Base-by-base conservation (phyloP, 345 rosid species). In the Kandelia obovata region DNA sequence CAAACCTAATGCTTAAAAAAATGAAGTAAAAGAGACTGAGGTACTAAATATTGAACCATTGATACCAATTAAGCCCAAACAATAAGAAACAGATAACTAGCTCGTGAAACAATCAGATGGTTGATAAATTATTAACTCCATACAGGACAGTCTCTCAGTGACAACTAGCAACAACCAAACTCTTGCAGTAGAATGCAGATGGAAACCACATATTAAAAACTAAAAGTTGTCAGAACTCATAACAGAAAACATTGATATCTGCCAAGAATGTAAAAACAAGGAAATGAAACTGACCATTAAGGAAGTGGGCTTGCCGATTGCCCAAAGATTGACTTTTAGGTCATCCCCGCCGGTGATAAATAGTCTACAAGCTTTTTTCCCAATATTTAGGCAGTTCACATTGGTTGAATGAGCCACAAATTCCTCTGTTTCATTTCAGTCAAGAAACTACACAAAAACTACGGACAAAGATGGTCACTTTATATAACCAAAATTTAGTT, bases 331-430 rank as follows among this genome's bases (percentile, higher is more conserved):
- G 70, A 90, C 96, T 57, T 87, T 92, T 64, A 80, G 76, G 79
- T 95, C 99, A 85, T 92, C 99, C 62, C 97, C 92, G 5, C 99
- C 99, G 0, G 93, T 92, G 43, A 92, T 71, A 72, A 88, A 78
- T 64, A 89, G 82, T 75, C 97, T 83, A 68, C 88, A 80, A 3
- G 85, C 82, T 84, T 92, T 95, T 77, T 87, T 95, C 63, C 96
- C 97, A 2, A 95, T 85, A 66, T 73, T 76, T 26, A 95, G 70
- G 77, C 99, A 95, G 75, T 88, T 92, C 53, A 95, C 97, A 80
- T 90, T 85, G 19, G 77, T 77, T 0, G 96, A 82, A 84, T 95
- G 99, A 7, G 99, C 99, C 80, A 84, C 88, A 83, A 95, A 92
- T 83, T 95, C 97, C 87, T 95, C 99, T 95, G 71, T 59, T 75